phyloP scores from a whole-genome alignment of 768 basidiomycete species.

The Psilocybe subaeruginosa region DNA sequence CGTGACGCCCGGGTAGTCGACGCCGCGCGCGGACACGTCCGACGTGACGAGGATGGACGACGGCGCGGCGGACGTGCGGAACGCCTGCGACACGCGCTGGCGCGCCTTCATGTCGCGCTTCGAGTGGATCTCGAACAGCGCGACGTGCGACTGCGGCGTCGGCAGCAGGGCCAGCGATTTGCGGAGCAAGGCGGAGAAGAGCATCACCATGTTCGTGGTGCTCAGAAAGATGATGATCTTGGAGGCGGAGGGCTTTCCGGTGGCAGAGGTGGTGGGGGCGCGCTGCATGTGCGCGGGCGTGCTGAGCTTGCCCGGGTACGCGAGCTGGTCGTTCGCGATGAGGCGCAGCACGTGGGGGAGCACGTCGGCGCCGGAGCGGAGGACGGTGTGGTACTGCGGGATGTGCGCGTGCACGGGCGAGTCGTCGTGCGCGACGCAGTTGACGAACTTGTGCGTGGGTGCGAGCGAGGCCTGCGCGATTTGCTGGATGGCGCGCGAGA shows the following conservation, averaged over 20 bases:
- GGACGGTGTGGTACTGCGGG: slow-evolving; percentile 80
- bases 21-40: slow-evolving; percentile 86
- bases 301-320: slow-evolving; percentile 44
- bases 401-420: slow-evolving; percentile 75
- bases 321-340: slow-evolving; percentile 86
- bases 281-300: neutral
- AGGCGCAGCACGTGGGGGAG: slow-evolving; percentile 80
- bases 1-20: slow-evolving; percentile 88
- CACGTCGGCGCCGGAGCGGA: slow-evolving; percentile 67
- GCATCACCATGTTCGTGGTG: slow-evolving; percentile 83
- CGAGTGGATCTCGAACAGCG: slow-evolving; percentile 77
- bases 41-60: slow-evolving; percentile 74
- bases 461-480: slow-evolving; percentile 66
- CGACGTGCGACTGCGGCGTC: neutral
- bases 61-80: slow-evolving; percentile 49
- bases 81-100: slow-evolving; percentile 56
- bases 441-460: slow-evolving; percentile 68
- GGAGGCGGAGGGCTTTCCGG: slow-evolving; percentile 32
- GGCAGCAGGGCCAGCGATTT: slow-evolving; percentile 36
- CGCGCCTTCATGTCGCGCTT: slow-evolving; percentile 66
- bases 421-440: slow-evolving; percentile 66
- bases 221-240: slow-evolving; percentile 85
- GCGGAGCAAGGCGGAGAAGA: slow-evolving; percentile 67
- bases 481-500: slow-evolving; percentile 71
- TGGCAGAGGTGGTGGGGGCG: slow-evolving; percentile 20